A percentile compares a stretch with the other conserved stretches of the same genome.
Evolutionary conservation across 805 yeast genomes (phyloP).

Genomic region (Myxozyma mucilagina): DNA sequence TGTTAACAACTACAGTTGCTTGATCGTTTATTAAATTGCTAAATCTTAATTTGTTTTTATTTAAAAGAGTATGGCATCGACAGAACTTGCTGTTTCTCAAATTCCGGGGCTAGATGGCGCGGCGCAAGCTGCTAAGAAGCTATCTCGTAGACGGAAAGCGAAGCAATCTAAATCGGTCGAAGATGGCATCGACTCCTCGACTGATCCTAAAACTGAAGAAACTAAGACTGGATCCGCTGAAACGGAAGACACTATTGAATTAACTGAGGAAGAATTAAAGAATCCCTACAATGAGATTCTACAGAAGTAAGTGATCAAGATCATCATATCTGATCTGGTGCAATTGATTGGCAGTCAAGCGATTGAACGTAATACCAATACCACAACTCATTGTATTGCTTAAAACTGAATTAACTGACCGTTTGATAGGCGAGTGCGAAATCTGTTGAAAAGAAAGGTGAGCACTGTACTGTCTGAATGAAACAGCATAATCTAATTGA

Average conservation of each 20-base stretch:
- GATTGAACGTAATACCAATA: background rate
- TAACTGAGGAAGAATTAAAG: constrained; percentile 9
- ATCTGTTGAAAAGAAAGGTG: constrained; percentile 41
- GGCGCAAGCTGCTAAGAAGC: background rate
- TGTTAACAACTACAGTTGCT: background rate
- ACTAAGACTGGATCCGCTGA: background rate
- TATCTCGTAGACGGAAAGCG: constrained; percentile 8
- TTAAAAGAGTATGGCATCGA: background rate
- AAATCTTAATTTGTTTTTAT: background rate
- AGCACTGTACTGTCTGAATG: background rate
- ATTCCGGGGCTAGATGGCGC: background rate
- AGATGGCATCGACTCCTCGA: background rate
- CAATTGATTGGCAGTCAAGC: background rate
- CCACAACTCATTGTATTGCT: background rate
- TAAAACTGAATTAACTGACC: background rate
- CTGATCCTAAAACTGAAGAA: background rate
- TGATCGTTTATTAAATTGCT: background rate
- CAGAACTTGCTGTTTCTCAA: background rate
- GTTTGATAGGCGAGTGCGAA: constrained; percentile 39
- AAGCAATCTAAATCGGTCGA: background rate
- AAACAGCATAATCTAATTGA: background rate
- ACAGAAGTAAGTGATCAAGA: constrained; percentile 18
- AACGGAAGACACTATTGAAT: background rate
- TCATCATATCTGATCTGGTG: background rate
- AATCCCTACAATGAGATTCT: constrained; percentile 25